A percentile compares a stretch with the other conserved stretches of the same genome.
phyloP scores from a whole-genome alignment of 768 basidiomycete species.

The Boletus sensibilis region DNA sequence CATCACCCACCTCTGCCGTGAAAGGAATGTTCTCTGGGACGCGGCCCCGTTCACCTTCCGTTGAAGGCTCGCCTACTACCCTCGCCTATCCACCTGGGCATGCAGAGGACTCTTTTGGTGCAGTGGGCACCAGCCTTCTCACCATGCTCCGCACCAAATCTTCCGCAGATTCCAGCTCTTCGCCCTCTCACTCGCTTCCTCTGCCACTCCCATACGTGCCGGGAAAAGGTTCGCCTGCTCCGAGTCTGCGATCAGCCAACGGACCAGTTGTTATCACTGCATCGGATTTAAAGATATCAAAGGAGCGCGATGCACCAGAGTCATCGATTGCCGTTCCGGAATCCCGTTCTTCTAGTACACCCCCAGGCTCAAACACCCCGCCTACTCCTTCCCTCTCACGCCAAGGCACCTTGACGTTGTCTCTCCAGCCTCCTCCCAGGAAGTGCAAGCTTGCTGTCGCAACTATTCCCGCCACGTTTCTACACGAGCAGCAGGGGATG shows the following conservation, averaged over 20 bases:
- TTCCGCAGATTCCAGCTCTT: constrained; percentile 25
- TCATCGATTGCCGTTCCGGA: constrained; percentile 13
- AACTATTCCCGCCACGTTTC: background rate
- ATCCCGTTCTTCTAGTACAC: constrained; percentile 26
- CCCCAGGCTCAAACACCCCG: constrained; percentile 25
- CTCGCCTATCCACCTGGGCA: constrained; percentile 35
- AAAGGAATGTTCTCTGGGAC: constrained; percentile 27
- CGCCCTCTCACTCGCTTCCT: constrained; percentile 34
- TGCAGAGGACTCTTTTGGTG: constrained; percentile 56
- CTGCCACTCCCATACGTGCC: constrained; percentile 22
- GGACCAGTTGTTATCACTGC: constrained; percentile 20
- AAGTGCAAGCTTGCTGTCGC: constrained; percentile 23
- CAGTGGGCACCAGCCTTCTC: constrained; percentile 54
- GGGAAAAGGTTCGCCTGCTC: constrained; percentile 24
- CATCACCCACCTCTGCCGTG: constrained; percentile 14
- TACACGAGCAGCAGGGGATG: constrained; percentile 17
- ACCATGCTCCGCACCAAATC: constrained; percentile 48
- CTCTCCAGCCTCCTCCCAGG: constrained; percentile 36
- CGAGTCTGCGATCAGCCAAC: constrained; percentile 26
- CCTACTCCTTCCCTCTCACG: constrained; percentile 28
- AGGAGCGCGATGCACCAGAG: constrained; percentile 33
- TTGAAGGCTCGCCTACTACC: constrained; percentile 44
- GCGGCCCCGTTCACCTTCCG: constrained; percentile 31
- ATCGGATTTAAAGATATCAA: constrained; percentile 40
- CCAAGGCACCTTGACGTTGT: constrained; percentile 31